Percentiles rank a stretch among this genome's conserved stretches.
Evolutionary conservation across 331 rosid species (phyloP).

Genomic region (Malus hybrid): DNA sequence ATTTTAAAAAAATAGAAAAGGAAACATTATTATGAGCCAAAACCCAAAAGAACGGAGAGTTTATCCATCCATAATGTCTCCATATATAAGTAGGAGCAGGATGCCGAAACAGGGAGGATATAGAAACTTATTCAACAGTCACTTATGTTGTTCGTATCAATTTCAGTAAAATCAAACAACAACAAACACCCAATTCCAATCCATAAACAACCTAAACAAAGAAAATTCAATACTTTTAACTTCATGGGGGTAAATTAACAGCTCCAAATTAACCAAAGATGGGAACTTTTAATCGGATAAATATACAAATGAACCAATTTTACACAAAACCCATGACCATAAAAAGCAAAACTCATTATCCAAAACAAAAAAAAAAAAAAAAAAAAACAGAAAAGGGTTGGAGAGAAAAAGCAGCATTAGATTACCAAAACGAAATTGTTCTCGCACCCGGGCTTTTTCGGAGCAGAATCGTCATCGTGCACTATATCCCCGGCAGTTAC

Average conservation of each 20-base stretch:
- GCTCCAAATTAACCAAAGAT: constrained; percentile 1
- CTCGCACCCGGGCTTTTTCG: constrained; percentile 91
- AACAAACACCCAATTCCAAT: constrained; percentile 4
- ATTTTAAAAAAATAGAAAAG: background rate
- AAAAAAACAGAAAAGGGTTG: constrained; percentile 15
- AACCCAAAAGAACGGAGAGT: background rate
- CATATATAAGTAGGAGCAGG: background rate
- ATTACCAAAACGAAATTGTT: constrained; percentile 86
- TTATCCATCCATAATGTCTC: background rate
- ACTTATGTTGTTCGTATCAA: background rate
- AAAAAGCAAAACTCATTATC: constrained; percentile 16
- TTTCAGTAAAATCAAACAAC: background rate
- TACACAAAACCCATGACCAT: constrained; percentile 2
- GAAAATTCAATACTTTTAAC: background rate
- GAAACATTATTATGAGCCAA: background rate
- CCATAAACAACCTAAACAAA: background rate
- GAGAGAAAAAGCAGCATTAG: constrained; percentile 8
- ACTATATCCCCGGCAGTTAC: constrained; percentile 82
- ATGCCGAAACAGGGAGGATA: background rate
- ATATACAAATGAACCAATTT: background rate
- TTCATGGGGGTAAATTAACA: background rate
- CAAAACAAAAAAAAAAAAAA: background rate
- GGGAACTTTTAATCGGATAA: background rate
- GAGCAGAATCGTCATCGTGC: constrained; percentile 72
- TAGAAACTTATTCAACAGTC: background rate